Percentiles rank a stretch among this genome's conserved stretches.
phyloP scores from a whole-genome alignment of 768 basidiomycete genomes.

The Strobilomyces echinocephalus region DNA sequence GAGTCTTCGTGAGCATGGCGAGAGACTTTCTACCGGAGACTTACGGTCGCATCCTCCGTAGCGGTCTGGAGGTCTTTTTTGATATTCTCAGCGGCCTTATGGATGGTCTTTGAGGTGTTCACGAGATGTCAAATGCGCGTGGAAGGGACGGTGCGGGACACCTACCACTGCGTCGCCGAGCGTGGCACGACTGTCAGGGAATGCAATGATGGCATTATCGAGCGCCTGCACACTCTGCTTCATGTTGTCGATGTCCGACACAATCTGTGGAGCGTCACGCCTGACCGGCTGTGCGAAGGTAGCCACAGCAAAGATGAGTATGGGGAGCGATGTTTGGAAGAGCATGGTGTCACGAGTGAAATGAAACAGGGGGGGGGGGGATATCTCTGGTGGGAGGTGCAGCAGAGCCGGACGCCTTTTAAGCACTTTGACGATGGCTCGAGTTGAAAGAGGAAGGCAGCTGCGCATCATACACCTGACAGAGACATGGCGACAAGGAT shows the following conservation, averaged over 20 bases:
- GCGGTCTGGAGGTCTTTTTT: accelerated
- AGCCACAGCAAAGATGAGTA: constrained; percentile 7
- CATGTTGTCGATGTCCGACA: not conserved
- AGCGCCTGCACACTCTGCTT: accelerated
- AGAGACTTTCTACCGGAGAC: not conserved
- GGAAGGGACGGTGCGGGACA: not conserved
- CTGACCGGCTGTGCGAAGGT: constrained; percentile 10
- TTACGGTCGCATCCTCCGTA: not conserved
- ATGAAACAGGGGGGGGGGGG: too few relatives aligned
- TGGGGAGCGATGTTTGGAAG: constrained; percentile 9
- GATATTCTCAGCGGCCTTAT: accelerated
- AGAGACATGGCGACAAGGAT: not conserved
- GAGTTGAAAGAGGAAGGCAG: not conserved
- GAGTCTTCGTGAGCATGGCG: not conserved
- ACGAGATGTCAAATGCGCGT: not conserved
- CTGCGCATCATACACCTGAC: not conserved
- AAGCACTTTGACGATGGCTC: not conserved
- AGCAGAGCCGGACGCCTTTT: not conserved
- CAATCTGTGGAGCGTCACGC: not conserved
- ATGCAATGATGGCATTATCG: not conserved
- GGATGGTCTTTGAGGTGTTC: not conserved
- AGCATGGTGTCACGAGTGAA: constrained; percentile 3
- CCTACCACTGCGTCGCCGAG: not conserved
- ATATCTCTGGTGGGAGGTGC: not conserved
- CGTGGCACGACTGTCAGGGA: not conserved